Evolutionary conservation across 1,284 basidiomycete species (phyloP).

Genomic region (Cryptococcus hybrid): DNA sequence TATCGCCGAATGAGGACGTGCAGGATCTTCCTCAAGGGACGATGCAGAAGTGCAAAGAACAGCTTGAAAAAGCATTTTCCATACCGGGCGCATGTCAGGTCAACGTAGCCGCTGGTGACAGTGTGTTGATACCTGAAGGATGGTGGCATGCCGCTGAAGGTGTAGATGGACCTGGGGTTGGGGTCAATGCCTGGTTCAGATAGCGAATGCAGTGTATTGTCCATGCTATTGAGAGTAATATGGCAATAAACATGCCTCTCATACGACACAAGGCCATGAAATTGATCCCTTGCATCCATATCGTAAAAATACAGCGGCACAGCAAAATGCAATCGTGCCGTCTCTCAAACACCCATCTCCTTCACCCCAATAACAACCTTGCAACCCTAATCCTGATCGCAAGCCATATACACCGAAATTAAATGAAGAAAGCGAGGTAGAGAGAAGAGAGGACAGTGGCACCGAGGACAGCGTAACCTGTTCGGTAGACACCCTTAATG

Average conservation of each 20-base stretch:
- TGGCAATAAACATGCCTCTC: too few species aligned
- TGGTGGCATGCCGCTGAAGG: conserved; percentile 47
- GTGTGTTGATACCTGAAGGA: conserved; percentile 42
- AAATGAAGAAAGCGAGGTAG: conserved; percentile 58
- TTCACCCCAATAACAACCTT: neutral
- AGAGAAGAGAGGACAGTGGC: conserved; percentile 72
- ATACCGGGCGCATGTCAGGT: conserved; percentile 32
- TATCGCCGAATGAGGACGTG: conserved; percentile 1
- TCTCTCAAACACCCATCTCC: neutral
- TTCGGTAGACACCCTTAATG: conserved; percentile 71
- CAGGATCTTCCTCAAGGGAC: conserved; percentile 16
- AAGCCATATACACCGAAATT: conserved; percentile 1
- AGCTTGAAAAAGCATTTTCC: conserved; percentile 20
- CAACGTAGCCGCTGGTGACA: conserved; percentile 28
- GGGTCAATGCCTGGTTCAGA: conserved; percentile 45
- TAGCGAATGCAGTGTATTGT: conserved; percentile 5
- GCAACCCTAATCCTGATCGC: neutral
- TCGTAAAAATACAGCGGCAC: neutral
- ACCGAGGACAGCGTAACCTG: conserved; percentile 81
- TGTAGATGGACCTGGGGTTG: conserved; percentile 27
- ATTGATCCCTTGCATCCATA: neutral
- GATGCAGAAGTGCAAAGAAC: conserved; percentile 7
- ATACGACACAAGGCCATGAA: neutral
- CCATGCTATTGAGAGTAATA: too few species aligned
- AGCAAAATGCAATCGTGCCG: conserved; percentile 1